Conservation (phyloP, 2,329 filamentous ascomycete species). For the Beauveria rudraprayagi region DNA sequence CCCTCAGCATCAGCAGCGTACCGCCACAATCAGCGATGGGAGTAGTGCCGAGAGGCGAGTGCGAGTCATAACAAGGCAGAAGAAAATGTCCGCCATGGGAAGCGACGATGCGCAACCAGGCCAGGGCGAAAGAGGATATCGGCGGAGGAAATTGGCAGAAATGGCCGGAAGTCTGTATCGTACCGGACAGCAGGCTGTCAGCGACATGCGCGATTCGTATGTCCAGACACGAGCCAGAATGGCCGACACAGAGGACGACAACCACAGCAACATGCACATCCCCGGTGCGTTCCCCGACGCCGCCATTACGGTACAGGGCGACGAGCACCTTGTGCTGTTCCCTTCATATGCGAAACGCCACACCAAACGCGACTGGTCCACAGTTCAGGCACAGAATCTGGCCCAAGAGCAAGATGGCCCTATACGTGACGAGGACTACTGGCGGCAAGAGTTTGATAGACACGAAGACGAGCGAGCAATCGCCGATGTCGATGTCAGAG, state of each 20-base stretch:
- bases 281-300: constrained; percentile 78
- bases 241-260: constrained; percentile 21
- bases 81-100: constrained; percentile 19
- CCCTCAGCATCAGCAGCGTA: constrained; percentile 15
- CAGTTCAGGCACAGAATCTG: constrained; percentile 18
- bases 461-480: constrained; percentile 76
- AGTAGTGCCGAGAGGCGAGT: constrained; percentile 19
- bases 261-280: constrained; percentile 36
- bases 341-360: constrained; percentile 84
- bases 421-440: constrained; percentile 62
- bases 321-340: constrained; percentile 91
- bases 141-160: constrained; percentile 68
- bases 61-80: constrained; percentile 20
- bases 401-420: constrained; percentile 27
- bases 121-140: constrained; percentile 55
- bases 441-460: constrained; percentile 69
- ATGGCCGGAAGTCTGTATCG: constrained; percentile 51
- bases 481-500: constrained; percentile 88
- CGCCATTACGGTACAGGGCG: constrained; percentile 67
- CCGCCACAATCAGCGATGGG: constrained; percentile 23
- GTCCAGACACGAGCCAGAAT: constrained; percentile 39
- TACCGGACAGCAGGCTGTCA: constrained; percentile 48
- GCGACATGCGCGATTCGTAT: constrained; percentile 51
- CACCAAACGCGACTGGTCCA: constrained; percentile 38
- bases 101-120: constrained; percentile 21